Base-by-base conservation (phyloP, 1,284 basidiomycete genomes). In the Mycena sp. region DNA sequence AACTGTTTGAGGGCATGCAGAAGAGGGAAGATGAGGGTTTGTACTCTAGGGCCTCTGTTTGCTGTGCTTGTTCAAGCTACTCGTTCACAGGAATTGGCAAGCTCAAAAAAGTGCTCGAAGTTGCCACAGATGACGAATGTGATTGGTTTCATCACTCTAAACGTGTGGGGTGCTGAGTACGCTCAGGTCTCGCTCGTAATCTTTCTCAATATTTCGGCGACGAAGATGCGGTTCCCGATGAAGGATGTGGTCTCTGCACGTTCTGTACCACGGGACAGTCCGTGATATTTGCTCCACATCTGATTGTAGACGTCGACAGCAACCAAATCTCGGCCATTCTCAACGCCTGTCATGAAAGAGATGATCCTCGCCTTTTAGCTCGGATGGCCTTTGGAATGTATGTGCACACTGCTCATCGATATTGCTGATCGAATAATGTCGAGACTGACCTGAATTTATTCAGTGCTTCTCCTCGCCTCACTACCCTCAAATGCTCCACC, bases 171-270 rank as follows among this genome's bases (percentile, higher is more conserved):
- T n/a, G 28, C 61, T 41, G 17, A 65, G 9, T 12, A 19, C 6
- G n/a, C 26, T n/a, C 58, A 85, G 83, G 83, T 67, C 74, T 83
- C 50, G 77, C 83, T 4, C 76, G 80, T n/a, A 72, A 70, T 37
- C 73, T 86, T 2, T 81, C 82, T 0, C 64, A 68, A 12, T 82
- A 85, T 67, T 85, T 86, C 62, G 83, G 82, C 17, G 80, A 84
- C 67, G 68, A 72, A 10, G 74, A 77, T 30, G 80, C 78, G 12
- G 79, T 85, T 2, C 79, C 79, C 0, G 76, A 74, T 19, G 78
- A 78, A 2, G 73, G 78, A 67, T 86, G 84, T 59, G 78, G 77
- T 2, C 69, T 67, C 16, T 86, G 84, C 74, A 81, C 78, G 12
- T 83, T 82, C 70, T 83, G 84, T 65, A 63, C 56, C 38, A 77